Evolutionary conservation across 2,329 filamentous ascomycete genomes (phyloP).

Genomic region (Phoma herbarum): DNA sequence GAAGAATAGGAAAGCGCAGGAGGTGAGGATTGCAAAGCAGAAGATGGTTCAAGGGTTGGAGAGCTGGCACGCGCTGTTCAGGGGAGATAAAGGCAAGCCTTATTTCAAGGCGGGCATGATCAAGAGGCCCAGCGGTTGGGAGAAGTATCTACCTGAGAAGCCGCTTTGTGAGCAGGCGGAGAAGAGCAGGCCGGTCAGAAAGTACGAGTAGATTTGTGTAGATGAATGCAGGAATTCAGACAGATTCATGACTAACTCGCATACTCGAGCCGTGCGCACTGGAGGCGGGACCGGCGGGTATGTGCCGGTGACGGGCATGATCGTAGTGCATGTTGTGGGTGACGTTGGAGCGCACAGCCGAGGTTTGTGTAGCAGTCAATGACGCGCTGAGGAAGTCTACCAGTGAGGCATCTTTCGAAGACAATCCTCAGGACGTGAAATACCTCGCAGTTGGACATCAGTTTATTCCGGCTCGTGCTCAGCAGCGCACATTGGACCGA

Average conservation of each 20-base stretch:
- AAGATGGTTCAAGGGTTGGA: conserved; percentile 73
- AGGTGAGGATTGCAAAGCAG: conserved; percentile 69
- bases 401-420: background rate
- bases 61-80: conserved; percentile 87
- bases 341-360: background rate
- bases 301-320: background rate
- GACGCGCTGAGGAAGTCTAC: background rate
- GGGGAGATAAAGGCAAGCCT: conserved; percentile 72
- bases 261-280: background rate
- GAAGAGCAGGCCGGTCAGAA: conserved; percentile 68
- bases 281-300: background rate
- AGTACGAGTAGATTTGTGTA: conserved; percentile 33
- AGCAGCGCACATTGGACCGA: background rate
- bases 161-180: conserved; percentile 76
- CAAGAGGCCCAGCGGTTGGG: conserved; percentile 67
- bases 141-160: conserved; percentile 65
- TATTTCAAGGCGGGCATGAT: conserved; percentile 84
- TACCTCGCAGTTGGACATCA: background rate
- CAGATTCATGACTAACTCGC: background rate
- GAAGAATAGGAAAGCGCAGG: conserved; percentile 67
- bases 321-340: background rate
- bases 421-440: background rate
- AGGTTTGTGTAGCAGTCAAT: background rate
- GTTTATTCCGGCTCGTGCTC: background rate
- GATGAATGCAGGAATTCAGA: background rate